phyloP scores from a whole-genome alignment of 192 early-diverging fungal species.

The Backusella sp. region DNA sequence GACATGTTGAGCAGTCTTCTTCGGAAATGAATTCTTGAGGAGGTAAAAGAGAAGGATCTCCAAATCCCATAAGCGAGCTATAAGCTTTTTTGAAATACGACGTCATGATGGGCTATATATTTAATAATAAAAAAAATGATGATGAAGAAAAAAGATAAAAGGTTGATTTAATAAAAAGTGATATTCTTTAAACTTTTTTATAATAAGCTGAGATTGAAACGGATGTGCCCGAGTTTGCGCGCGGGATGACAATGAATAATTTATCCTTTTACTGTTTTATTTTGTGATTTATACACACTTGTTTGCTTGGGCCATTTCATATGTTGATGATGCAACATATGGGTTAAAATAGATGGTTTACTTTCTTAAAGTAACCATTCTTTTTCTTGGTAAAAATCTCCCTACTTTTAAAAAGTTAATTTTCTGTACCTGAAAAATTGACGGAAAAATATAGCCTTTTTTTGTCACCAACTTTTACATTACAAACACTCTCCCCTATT shows the following conservation, averaged over 20 bases:
- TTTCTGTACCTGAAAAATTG: too few species aligned
- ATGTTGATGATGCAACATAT: neutral
- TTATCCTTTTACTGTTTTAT: neutral
- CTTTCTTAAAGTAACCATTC: neutral
- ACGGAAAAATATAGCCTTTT: too few species aligned
- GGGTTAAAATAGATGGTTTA: neutral
- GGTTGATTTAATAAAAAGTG: neutral
- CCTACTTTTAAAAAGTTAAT: too few species aligned
- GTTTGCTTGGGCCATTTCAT: neutral
- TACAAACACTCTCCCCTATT: neutral
- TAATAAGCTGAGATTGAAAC: neutral
- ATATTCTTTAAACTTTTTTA: neutral
- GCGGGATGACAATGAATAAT: neutral
- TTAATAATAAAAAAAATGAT: neutral
- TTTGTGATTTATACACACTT: neutral
- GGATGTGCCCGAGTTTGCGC: neutral
- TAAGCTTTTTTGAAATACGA: slow-evolving; percentile 5
- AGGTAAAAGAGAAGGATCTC: neutral
- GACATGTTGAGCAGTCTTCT: slow-evolving; percentile 41
- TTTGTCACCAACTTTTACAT: neutral
- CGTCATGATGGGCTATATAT: neutral
- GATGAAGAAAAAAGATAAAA: neutral
- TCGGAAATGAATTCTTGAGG: slow-evolving; percentile 15
- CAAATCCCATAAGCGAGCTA: neutral
- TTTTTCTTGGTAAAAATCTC: too few species aligned